Conservation (phyloP, 306 rosid genomes). For the Fragaria vesca region DNA sequence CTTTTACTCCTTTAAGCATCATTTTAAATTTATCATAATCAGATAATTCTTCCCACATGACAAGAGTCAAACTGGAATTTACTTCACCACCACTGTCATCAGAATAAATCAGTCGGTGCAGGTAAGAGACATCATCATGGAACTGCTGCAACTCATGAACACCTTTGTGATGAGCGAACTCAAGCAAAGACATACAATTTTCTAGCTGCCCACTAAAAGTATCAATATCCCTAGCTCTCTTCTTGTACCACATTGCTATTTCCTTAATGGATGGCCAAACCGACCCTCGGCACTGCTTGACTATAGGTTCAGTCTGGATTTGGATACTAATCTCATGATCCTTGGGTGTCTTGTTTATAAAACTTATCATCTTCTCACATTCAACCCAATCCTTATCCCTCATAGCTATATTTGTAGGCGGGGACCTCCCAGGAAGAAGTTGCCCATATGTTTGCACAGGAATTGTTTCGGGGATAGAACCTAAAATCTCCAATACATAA, state of each 20-base stretch:
- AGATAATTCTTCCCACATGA: slow-evolving; percentile 66
- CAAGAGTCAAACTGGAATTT: slow-evolving; percentile 52
- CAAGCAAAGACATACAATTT: slow-evolving; percentile 74
- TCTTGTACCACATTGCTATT: slow-evolving; percentile 72
- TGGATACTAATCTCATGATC: slow-evolving; percentile 50
- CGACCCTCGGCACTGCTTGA: slow-evolving; percentile 62
- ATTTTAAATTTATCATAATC: slow-evolving; percentile 74
- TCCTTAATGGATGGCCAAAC: slow-evolving; percentile 81
- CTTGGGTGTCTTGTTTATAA: slow-evolving; percentile 45
- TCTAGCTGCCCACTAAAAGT: slow-evolving; percentile 84
- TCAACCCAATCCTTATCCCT: slow-evolving; percentile 99
- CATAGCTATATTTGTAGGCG: slow-evolving; percentile 68
- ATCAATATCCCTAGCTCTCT: slow-evolving; percentile 82
- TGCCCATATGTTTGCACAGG: slow-evolving; percentile 83
- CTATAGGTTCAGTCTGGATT: slow-evolving; percentile 80
- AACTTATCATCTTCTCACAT: slow-evolving; percentile 71
- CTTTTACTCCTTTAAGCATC: slow-evolving; percentile 85
- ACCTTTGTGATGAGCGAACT: slow-evolving; percentile 75
- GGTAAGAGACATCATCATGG: slow-evolving; percentile 65
- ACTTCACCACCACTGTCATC: slow-evolving; percentile 54
- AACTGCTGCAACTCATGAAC: slow-evolving; percentile 66
- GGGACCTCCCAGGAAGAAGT: slow-evolving; percentile 92
- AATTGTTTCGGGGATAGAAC: slow-evolving; percentile 93
- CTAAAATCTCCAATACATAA: slow-evolving; percentile 65
- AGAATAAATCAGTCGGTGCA: slow-evolving; percentile 76